Conservation (phyloP, 1,284 basidiomycete genomes). For the Pseudozyma pruni region DNA sequence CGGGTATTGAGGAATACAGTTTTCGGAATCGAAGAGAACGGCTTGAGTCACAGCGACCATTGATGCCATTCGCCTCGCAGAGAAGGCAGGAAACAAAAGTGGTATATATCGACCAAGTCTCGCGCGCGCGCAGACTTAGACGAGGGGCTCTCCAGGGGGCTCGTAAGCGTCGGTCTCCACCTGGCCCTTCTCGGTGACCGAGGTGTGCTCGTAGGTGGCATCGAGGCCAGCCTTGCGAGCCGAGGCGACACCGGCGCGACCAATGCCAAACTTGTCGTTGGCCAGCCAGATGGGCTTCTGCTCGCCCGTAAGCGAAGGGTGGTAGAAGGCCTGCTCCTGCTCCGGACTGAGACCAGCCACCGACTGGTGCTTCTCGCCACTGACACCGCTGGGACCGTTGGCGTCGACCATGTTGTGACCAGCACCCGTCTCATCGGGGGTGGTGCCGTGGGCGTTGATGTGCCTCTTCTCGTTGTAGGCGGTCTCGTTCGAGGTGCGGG, state of each 20-base stretch:
- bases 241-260: constrained; percentile 53
- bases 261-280: constrained; percentile 65
- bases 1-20: background rate
- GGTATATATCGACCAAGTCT: constrained; percentile 1
- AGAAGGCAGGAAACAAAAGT: constrained; percentile 4
- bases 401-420: constrained; percentile 6
- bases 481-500: constrained; percentile 43
- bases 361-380: constrained; percentile 15
- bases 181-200: constrained; percentile 62
- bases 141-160: constrained; percentile 61
- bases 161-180: constrained; percentile 58
- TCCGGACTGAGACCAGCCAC: constrained; percentile 16
- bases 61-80: too few relatives aligned
- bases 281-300: constrained; percentile 65
- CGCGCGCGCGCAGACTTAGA: constrained; percentile 16
- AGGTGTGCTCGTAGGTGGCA: constrained; percentile 57
- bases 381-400: constrained; percentile 14
- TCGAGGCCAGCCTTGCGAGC: constrained; percentile 59
- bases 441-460: constrained; percentile 18
- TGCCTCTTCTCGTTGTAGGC: constrained; percentile 53
- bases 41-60: background rate
- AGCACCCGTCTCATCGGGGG: constrained; percentile 15
- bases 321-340: constrained; percentile 54
- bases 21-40: background rate
- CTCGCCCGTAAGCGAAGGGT: constrained; percentile 59